A percentile compares a stretch with the other conserved stretches of the same genome.
These are phyloP conservation scores for Penicillium palitans DNA, from an alignment of 2,329 filamentous ascomycete species.

Conservation along the genomic window DNA sequence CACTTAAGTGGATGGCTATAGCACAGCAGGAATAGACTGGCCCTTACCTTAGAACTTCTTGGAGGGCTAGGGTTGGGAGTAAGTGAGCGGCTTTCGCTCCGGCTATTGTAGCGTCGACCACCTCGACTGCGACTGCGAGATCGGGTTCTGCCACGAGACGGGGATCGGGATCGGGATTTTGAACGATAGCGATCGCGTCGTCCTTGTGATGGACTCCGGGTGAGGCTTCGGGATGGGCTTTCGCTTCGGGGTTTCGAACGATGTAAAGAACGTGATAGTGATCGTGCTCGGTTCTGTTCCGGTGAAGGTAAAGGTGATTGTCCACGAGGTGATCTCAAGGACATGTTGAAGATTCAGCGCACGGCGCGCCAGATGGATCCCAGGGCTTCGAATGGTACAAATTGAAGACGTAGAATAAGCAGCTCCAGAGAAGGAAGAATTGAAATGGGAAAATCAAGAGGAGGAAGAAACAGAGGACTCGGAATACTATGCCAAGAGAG, in stretches of 20 bases:
- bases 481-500: background rate
- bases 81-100: conserved; percentile 31
- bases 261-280: conserved; percentile 30
- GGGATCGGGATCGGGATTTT: conserved; percentile 32
- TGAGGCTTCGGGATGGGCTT: conserved; percentile 25
- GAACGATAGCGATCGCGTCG: conserved; percentile 30
- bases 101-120: conserved; percentile 41
- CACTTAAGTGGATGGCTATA: background rate
- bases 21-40: background rate
- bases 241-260: conserved; percentile 40
- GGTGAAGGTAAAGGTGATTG: conserved; percentile 32
- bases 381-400: background rate
- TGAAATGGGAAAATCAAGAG: background rate
- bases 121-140: conserved; percentile 43
- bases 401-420: background rate
- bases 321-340: conserved; percentile 27
- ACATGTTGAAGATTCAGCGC: conserved; percentile 23
- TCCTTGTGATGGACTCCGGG: conserved; percentile 30
- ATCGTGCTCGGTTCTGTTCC: conserved; percentile 26
- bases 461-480: background rate
- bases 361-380: background rate
- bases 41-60: conserved; percentile 41
- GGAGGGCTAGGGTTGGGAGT: conserved; percentile 27
- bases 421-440: background rate
- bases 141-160: conserved; percentile 29